Evolutionary conservation across 345 rosid species (phyloP).

Genomic region (Salix purpurea): DNA sequence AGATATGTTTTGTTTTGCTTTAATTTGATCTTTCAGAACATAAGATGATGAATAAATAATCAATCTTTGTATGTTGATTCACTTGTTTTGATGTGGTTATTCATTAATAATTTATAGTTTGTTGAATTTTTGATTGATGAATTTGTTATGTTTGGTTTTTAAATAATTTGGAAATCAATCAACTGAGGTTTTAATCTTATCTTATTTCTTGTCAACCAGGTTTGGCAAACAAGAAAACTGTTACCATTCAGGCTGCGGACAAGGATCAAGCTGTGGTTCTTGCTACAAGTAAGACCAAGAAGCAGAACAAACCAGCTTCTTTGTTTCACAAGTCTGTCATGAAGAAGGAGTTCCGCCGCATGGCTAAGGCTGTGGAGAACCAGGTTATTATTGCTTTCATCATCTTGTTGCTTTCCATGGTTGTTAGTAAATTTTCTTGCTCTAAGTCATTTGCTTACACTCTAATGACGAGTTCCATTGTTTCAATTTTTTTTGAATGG

Average conservation of each 20-base stretch:
- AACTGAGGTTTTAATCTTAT: background rate
- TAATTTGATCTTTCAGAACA: background rate
- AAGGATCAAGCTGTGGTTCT: conserved; percentile 63
- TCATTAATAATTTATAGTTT: background rate
- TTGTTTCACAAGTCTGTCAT: conserved; percentile 53
- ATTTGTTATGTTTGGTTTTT: background rate
- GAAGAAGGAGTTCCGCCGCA: conserved; percentile 65
- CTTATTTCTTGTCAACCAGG: conserved; percentile 28
- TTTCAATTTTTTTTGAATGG: background rate
- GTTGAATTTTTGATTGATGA: background rate
- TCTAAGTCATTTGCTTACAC: background rate
- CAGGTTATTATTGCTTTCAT: conserved; percentile 35
- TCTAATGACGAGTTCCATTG: background rate
- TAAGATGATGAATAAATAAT: background rate
- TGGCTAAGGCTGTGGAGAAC: conserved; percentile 64
- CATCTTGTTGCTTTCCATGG: background rate
- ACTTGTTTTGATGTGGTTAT: too few species aligned
- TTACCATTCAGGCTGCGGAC: conserved; percentile 59
- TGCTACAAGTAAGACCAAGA: conserved; percentile 76
- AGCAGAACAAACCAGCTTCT: conserved; percentile 46
- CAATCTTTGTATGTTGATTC: too few species aligned
- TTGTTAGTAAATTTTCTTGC: background rate
- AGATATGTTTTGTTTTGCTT: background rate
- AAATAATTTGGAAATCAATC: background rate
- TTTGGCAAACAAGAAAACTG: conserved; percentile 77